Evolutionary conservation across 805 yeast species (phyloP), one percentile per base, ranked within the genome.

Genomic region (Yarrowia sp.): DNA sequence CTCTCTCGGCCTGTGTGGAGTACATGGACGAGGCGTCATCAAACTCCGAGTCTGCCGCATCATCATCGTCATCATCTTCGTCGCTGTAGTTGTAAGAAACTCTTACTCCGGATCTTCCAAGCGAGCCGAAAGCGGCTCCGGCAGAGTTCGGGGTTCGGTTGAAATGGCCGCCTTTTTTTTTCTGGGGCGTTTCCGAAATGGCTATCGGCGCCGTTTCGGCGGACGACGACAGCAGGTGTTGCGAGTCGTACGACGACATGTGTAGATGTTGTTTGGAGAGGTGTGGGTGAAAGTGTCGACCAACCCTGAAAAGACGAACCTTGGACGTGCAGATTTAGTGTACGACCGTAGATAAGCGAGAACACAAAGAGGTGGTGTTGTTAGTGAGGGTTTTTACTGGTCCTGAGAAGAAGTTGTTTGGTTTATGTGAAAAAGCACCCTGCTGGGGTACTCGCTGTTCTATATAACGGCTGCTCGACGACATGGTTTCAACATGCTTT

Each of bases 181-280:
- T 58, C 51, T 44, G 39, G 33, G 64, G 64, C 32, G 64, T 58
- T 35, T 44, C 64, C 28, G 35, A 17, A 14, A 58, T 58, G 31
- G 64, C 39, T 42, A 58, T 58, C 41, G 64, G 64, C 7, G 64
- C 51, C n/a, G 64, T 58, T 18, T 58, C 64, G 51, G 28, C 64
- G 35, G 64, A 58, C 33, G 64, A 58, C 42, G 41, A 33, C 10
- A 58, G 64, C 43, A 58, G 35, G 28, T 55, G 28, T 22, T 22
- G 38, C 8, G 61, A 55, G 36, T 55, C 61, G 61, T 55, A 55
- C 8, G 60, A 51, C 60, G 61, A 55, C 61, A 55, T 55, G 61
- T 18, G 41, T 33, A 17, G 18, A n/a, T 32, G 35, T 7, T 31
- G 14, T 35, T 31, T 18, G 39, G 32, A 18, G 15, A 11, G 7